phyloP scores from a whole-genome alignment of 805 yeast species.

The Candida loeiensis region DNA sequence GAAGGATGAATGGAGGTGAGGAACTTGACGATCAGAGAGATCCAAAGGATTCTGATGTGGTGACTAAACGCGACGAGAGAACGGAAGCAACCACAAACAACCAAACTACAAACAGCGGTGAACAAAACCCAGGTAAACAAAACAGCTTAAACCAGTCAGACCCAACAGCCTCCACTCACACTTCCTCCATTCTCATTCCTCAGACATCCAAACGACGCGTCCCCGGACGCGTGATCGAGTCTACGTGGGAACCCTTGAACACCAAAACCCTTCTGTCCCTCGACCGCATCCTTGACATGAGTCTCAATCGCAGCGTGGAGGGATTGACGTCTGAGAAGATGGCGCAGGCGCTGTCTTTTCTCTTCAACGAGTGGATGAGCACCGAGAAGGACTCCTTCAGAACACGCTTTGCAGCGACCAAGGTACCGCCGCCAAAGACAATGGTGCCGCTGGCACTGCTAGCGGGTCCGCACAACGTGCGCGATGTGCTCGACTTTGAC shows the following conservation, averaged over 20 bases:
- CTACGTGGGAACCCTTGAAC: slow-evolving; percentile 30
- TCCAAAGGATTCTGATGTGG: no score
- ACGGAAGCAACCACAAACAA: no score
- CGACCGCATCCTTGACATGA: slow-evolving; percentile 24
- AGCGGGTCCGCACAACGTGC: neutral
- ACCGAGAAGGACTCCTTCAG: slow-evolving; percentile 20
- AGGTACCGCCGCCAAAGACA: slow-evolving; percentile 22
- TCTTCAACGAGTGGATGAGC: slow-evolving; percentile 25
- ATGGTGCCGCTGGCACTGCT: slow-evolving; percentile 14
- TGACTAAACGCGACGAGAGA: no score
- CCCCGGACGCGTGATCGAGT: slow-evolving; percentile 25
- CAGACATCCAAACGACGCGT: slow-evolving; percentile 9
- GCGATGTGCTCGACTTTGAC: slow-evolving; percentile 25
- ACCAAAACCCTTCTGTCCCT: slow-evolving; percentile 14
- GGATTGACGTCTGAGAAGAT: slow-evolving; percentile 14
- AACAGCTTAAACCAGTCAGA: no score
- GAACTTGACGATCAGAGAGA: no score
- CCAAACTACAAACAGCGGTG: no score
- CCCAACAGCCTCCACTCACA: no score
- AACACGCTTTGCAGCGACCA: slow-evolving; percentile 23
- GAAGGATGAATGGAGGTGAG: no score
- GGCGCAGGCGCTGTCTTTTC: slow-evolving; percentile 21
- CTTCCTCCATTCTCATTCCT: neutral
- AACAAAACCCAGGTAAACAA: no score
- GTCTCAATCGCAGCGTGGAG: slow-evolving; percentile 25